Evolutionary conservation across 306 rosid species (phyloP), one percentile per base, ranked within the genome.

Genomic region (Psophocarpus tetragonolobus): DNA sequence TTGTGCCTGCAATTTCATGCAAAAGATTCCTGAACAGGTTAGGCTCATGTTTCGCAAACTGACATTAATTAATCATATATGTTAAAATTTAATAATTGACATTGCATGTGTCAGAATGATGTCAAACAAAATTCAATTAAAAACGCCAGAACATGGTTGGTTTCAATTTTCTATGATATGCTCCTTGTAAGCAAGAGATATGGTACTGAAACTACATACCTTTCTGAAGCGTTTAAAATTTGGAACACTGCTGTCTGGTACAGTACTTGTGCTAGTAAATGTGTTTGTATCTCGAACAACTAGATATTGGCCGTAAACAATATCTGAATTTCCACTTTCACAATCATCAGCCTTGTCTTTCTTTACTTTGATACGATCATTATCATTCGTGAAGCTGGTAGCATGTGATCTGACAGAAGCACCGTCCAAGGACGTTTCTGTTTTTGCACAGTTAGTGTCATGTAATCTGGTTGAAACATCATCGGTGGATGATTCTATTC

Each of bases 191-290:
- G 69, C 48, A 80, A 62, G 45, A 65, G 23, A 81, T 44, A 66
- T 65, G 80, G 45, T 10, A 57, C 65, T n/a, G 15, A 69, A 73
- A 58, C 51, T 78, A 54, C 65, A 56, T 63, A 92, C 98, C 97
- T 94, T 94, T 81, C 91, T 87, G 80, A 94, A 92, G 79, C 85
- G 82, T 82, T 92, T 94, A 79, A 92, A 92, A 84, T 90, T 85
- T 60, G 90, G 74, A 74, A 64, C 78, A 41, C 84, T 76, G 73
- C 78, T 80, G 84, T 85, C 79, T 45, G 87, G 77, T 68, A 84
- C 75, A 71, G 83, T 71, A 66, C 62, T 63, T 51, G 4, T 21
- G 56, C 71, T 26, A 57, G 80, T 20, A 24, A 36, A 79, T 32
- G 18, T n/a, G 65, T 29, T 79, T 18, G 29, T 61, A 85, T 89